phyloP scores from a whole-genome alignment of 306 rosid genomes.

The Sesbania bispinosa region DNA sequence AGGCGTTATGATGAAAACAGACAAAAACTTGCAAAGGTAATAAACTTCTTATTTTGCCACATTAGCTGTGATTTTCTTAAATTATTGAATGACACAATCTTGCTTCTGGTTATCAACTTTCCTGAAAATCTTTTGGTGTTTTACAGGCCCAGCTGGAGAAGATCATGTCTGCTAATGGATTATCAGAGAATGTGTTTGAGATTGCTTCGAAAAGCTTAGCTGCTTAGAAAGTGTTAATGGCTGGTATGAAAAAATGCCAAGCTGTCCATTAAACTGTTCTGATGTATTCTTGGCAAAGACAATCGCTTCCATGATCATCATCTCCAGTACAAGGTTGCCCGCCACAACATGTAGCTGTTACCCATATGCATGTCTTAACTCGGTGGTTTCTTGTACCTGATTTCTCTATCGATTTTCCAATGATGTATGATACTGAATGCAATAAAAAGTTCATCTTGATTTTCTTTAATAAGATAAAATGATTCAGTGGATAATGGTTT shows the following conservation, averaged over 20 bases:
- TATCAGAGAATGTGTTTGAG: constrained; percentile 92
- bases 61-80: not conserved
- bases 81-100: not conserved
- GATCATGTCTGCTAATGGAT: constrained; percentile 78
- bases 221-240: constrained; percentile 33
- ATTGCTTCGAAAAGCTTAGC: constrained; percentile 95
- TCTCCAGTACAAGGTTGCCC: not conserved
- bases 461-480: not conserved
- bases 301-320: not conserved
- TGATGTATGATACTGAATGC: not conserved
- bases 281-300: not conserved
- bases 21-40: constrained; percentile 84
- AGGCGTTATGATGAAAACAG: constrained; percentile 80
- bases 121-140: not conserved
- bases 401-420: not conserved
- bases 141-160: constrained; percentile 95
- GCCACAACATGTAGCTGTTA: not conserved
- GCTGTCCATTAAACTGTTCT: not conserved
- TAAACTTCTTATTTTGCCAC: not conserved
- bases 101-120: not conserved
- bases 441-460: constrained; percentile 15
- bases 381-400: not conserved
- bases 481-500: not conserved
- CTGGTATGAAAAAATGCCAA: not conserved
- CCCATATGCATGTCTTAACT: not conserved